Evolutionary conservation across 164 flowering plant species (phyloP).

Genomic region (Annona squamosa): DNA sequence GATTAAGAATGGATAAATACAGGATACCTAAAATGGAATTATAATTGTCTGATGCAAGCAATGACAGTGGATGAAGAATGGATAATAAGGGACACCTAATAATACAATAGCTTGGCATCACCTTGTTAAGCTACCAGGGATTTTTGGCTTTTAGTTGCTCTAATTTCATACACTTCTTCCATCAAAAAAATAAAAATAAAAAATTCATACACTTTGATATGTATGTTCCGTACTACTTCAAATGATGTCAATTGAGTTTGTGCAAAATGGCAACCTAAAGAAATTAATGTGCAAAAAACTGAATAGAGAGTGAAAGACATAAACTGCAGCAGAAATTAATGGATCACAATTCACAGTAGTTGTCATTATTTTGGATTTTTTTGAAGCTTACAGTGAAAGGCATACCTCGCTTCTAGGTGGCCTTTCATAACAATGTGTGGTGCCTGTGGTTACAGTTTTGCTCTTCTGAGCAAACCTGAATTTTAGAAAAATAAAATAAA

Average conservation of each 20-base stretch:
- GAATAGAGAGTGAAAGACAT: not conserved
- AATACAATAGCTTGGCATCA: not conserved
- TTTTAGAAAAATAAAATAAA: not conserved
- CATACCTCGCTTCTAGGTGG: conserved; percentile 3
- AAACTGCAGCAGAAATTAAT: not conserved
- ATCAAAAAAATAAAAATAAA: no score
- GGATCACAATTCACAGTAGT: not conserved
- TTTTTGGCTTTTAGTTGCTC: not conserved
- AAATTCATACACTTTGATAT: not conserved
- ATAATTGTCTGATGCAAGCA: no score
- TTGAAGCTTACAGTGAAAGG: not conserved
- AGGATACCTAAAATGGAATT: no score
- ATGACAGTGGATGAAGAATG: no score
- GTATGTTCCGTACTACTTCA: not conserved
- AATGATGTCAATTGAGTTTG: not conserved
- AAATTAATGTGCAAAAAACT: not conserved
- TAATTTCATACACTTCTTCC: not conserved
- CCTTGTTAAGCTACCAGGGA: not conserved
- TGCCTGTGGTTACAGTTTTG: not conserved
- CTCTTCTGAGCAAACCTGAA: not conserved
- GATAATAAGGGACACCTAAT: no score
- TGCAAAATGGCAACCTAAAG: not conserved
- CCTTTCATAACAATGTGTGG: not conserved
- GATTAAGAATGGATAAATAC: no score
- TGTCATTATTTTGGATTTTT: no score